These are phyloP conservation scores for Monascus ruber DNA, from an alignment of 2,329 filamentous ascomycete genomes.

Conservation along the genomic window DNA sequence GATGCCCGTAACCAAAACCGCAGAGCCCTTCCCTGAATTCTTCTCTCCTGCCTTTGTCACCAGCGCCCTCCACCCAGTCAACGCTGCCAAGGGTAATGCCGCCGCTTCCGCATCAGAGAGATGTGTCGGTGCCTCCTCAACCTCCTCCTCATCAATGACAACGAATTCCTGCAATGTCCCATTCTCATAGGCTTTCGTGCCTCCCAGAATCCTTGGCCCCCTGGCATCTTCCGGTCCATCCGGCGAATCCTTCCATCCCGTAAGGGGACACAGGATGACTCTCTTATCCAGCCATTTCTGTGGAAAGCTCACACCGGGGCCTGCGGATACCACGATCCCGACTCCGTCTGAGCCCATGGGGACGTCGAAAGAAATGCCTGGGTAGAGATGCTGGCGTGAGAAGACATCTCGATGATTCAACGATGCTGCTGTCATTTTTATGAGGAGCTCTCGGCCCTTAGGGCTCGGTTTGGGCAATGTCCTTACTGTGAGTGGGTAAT, in stretches of 20 bases:
- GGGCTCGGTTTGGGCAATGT: conserved; percentile 53
- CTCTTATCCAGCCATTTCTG: conserved; percentile 49
- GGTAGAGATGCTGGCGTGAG: conserved; percentile 85
- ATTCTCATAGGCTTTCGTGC: conserved; percentile 49
- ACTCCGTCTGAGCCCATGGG: conserved; percentile 76
- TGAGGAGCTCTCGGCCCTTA: conserved; percentile 56
- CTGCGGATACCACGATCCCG: conserved; percentile 58
- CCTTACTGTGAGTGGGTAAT: conserved; percentile 45
- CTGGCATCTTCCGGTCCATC: conserved; percentile 58
- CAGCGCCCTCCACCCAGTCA: conserved; percentile 81
- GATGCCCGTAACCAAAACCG: conserved; percentile 80
- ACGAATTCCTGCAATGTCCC: conserved; percentile 69
- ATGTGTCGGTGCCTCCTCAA: conserved; percentile 66
- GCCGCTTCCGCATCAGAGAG: conserved; percentile 64
- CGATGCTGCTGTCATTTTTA: conserved; percentile 66
- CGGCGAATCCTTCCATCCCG: conserved; percentile 61
- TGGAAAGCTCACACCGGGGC: conserved; percentile 41
- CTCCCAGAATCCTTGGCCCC: conserved; percentile 36
- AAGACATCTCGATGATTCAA: conserved; percentile 95
- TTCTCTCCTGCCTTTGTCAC: conserved; percentile 62
- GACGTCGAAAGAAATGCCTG: conserved; percentile 64
- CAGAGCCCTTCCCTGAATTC: conserved; percentile 46
- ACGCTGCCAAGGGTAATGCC: conserved; percentile 69
- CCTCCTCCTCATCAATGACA: conserved; percentile 55
- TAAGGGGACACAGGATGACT: conserved; percentile 67